These are phyloP conservation scores for Pseudogymnoascus destructans DNA, from an alignment of 2,329 filamentous ascomycete species.

Conservation along the genomic window DNA sequence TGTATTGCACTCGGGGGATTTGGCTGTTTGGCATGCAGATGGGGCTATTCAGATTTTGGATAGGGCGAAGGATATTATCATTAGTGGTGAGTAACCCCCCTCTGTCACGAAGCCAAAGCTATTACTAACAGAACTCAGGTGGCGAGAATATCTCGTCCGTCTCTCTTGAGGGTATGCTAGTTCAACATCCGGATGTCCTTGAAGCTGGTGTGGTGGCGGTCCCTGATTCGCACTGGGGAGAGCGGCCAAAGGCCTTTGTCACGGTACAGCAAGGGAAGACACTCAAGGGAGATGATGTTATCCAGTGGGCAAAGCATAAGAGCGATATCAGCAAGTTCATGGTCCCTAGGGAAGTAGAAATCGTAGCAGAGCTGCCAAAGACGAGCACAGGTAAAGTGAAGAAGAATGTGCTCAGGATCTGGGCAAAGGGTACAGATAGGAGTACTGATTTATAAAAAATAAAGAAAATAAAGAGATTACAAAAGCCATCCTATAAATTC, in stretches of 20 bases:
- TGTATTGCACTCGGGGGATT: conserved; percentile 75
- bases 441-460: conserved; percentile 13
- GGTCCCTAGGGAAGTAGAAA: conserved; percentile 59
- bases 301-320: conserved; percentile 72
- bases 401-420: conserved; percentile 85
- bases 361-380: conserved; percentile 84
- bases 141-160: conserved; percentile 96
- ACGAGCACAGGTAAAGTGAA: conserved; percentile 93
- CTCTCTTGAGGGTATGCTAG: conserved; percentile 79
- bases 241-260: conserved; percentile 87
- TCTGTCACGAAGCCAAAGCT: not conserved
- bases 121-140: conserved; percentile 35
- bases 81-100: conserved; percentile 51
- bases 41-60: conserved; percentile 87
- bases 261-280: conserved; percentile 59
- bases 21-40: conserved; percentile 87
- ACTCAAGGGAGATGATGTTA: conserved; percentile 54
- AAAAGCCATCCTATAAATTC: not conserved
- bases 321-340: conserved; percentile 83
- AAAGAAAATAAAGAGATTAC: not conserved
- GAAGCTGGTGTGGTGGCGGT: conserved; percentile 88
- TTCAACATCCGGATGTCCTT: conserved; percentile 75
- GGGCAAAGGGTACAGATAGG: conserved; percentile 50
- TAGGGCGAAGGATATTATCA: conserved; percentile 95
- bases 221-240: conserved; percentile 82